Percentiles rank a stretch among this genome's conserved stretches.
These are phyloP conservation scores for Crithidia acanthocephali DNA, from an alignment of 208 protist genomes.

Conservation along the genomic window DNA sequence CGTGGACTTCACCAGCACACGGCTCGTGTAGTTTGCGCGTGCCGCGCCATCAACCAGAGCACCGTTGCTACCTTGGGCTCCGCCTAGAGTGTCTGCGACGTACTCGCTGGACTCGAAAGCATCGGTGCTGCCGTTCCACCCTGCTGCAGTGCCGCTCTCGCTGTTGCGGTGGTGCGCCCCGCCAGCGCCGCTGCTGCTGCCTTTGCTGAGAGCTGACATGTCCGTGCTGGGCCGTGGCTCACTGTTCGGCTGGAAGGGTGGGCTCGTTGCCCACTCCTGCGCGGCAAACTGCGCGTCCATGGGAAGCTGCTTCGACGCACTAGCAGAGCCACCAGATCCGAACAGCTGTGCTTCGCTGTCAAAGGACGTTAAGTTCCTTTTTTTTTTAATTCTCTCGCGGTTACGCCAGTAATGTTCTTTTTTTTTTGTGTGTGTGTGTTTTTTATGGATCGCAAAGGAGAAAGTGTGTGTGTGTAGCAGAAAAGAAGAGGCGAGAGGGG, in stretches of 20 bases:
- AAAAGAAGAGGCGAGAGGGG: too few relatives aligned
- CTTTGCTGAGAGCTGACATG: constrained; percentile 16
- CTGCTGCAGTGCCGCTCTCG: constrained; percentile 9
- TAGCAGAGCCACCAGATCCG: too few relatives aligned
- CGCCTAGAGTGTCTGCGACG: background rate
- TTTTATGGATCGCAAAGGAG: too few relatives aligned
- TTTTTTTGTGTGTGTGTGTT: too few relatives aligned
- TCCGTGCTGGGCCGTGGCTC: background rate
- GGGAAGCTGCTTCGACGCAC: background rate
- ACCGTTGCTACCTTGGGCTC: background rate
- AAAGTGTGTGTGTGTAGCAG: too few relatives aligned
- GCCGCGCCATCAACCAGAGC: background rate
- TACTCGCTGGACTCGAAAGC: background rate
- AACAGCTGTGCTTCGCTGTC: too few relatives aligned
- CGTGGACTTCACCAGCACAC: background rate
- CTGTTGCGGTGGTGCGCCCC: constrained; percentile 13
- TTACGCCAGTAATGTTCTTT: too few relatives aligned
- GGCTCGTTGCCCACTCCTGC: constrained; percentile 17
- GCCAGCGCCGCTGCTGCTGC: constrained; percentile 6
- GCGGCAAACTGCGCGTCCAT: constrained; percentile 19
- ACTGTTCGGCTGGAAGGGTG: constrained; percentile 11
- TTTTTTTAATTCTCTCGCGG: too few relatives aligned
- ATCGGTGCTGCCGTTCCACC: constrained; percentile 12
- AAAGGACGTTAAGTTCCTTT: too few relatives aligned
- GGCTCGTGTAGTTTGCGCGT: too few relatives aligned